phyloP scores from a whole-genome alignment of 257 asterid species.

The Knoxia roxburghii region DNA sequence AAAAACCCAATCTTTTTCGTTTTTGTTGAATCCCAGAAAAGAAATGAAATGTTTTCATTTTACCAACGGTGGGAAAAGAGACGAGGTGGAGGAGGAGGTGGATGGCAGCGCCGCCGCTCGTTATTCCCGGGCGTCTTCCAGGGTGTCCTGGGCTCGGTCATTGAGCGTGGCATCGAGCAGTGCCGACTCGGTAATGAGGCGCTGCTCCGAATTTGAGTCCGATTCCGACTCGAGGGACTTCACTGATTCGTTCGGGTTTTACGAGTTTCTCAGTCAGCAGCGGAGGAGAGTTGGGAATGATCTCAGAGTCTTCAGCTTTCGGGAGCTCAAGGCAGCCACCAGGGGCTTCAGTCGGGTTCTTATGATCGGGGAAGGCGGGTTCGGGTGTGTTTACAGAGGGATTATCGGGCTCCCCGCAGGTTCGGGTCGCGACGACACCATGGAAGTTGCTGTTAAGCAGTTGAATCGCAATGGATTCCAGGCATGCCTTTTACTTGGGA shows the following conservation, averaged over 20 bases:
- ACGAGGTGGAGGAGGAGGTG: constrained; percentile 20
- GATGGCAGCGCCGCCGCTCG: constrained; percentile 20
- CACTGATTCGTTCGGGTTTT: constrained; percentile 51
- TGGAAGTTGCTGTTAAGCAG: constrained; percentile 84
- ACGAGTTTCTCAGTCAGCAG: constrained; percentile 52
- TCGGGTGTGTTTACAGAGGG: constrained; percentile 81
- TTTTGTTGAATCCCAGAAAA: background rate
- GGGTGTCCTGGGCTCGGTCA: constrained; percentile 78
- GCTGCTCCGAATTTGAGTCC: constrained; percentile 79
- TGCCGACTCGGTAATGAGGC: constrained; percentile 30
- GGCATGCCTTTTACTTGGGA: constrained; percentile 48
- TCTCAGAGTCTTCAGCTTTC: constrained; percentile 57
- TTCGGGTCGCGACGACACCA: constrained; percentile 8
- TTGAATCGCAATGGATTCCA: constrained; percentile 88
- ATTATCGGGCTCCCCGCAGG: constrained; percentile 39
- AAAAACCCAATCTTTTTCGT: background rate
- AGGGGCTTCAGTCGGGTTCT: constrained; percentile 62
- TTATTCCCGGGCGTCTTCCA: constrained; percentile 39
- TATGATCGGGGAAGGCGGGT: constrained; percentile 89
- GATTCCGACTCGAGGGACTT: constrained; percentile 66
- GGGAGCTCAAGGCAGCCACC: constrained; percentile 73
- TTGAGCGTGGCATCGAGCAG: constrained; percentile 81
- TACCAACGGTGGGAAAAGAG: constrained; percentile 41
- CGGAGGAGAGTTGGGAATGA: constrained; percentile 59
- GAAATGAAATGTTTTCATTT: constrained; percentile 88